Evolutionary conservation across 2,329 filamentous ascomycete species (phyloP).

Genomic region (Penicillium rolfsii): DNA sequence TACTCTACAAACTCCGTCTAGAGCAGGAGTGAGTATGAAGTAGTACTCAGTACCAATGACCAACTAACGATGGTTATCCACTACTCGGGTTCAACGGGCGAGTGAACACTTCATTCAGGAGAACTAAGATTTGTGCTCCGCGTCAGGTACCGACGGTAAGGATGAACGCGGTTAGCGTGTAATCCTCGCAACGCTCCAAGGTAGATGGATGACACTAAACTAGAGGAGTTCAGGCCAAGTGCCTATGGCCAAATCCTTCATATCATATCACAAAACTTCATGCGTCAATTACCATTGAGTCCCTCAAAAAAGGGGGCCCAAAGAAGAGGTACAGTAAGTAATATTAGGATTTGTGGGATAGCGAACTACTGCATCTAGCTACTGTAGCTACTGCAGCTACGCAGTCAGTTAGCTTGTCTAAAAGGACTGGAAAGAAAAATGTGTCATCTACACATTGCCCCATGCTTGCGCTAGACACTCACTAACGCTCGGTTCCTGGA

Average conservation of each 20-base stretch:
- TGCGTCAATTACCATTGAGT: neutral
- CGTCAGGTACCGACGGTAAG: neutral
- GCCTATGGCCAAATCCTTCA: neutral
- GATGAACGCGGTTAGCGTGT: neutral
- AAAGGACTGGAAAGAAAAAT: neutral
- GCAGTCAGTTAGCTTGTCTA: neutral
- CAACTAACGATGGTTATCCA: neutral
- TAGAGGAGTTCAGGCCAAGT: neutral
- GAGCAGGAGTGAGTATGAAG: too few relatives aligned
- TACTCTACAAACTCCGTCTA: neutral
- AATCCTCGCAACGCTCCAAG: neutral
- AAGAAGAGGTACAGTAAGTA: neutral
- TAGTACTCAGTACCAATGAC: too few relatives aligned
- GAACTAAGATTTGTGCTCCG: neutral
- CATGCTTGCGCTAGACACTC: slow-evolving; percentile 5
- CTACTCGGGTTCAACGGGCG: neutral
- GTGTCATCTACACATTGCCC: neutral
- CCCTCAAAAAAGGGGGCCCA: neutral
- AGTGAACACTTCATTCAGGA: neutral
- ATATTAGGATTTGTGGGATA: neutral
- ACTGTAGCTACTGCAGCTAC: neutral
- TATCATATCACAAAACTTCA: neutral
- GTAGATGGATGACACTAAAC: neutral
- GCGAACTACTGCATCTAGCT: neutral
- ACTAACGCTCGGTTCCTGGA: slow-evolving; percentile 17